Evolutionary conservation across 2,329 filamentous ascomycete genomes (phyloP), one percentile per base, ranked within the genome.

Genomic region (Biscogniauxia sp.): DNA sequence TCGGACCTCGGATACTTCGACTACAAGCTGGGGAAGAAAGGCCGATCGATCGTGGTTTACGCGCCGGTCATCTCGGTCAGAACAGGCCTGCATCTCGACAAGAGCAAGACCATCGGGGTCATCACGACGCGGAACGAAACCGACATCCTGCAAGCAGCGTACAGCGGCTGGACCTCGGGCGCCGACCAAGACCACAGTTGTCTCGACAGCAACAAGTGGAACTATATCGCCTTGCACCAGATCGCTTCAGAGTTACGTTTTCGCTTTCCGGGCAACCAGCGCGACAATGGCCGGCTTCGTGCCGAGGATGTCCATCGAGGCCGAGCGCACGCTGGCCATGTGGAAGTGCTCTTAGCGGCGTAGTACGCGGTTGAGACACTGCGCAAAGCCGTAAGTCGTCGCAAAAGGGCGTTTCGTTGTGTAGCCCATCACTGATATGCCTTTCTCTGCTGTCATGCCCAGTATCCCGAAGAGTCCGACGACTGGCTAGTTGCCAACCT

Each of bases 311-410:
- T 61, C 50, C 65, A 68, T 7, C n/a, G 60, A 0, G 69, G 69
- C 0, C 62, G 69, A 1, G 68, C 66, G 0, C 66, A 68, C 37
- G 68, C 70, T 0, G 67, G 68, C 4, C 70, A 72, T 23, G 51
- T 52, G 2, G 51, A 52, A 23, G 23, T 52, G 1, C 51, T 52
- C 2, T 19, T 52, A 13, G 51, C 51, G 2, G 17, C 19, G 9
- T 52, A 26, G 51, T 52, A 52, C 23, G 20, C 20, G 5, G 51
- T 52, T n/a, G 51, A 52, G 5, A 52, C 19, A 3, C 23, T 52
- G n/a, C n/a, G 28, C 5, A 1, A 41, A 13, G 49, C 50, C 20
- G n/a, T 13, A 11, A 54, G 56, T 15, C n/a, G 37, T 32, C 23
- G 4, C 28, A 7, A 32, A 32, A 32, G 23, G 23, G 4, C n/a